A percentile compares a stretch with the other conserved stretches of the same genome.
Evolutionary conservation across 2,329 filamentous ascomycete genomes (phyloP).

Genomic region (Dendryphion nanum): DNA sequence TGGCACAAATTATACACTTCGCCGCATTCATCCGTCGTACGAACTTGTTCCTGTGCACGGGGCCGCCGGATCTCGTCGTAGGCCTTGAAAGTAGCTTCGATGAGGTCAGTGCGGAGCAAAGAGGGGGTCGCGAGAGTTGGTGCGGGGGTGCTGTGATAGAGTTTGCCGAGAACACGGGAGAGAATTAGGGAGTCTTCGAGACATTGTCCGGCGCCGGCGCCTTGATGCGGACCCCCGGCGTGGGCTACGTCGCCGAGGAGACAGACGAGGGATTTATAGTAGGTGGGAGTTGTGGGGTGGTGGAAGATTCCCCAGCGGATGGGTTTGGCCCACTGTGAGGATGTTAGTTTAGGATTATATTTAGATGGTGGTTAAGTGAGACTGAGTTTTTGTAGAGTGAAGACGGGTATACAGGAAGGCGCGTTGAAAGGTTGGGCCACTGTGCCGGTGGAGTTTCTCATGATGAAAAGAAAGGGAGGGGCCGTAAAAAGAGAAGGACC

Average conservation of each 20-base stretch:
- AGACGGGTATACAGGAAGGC: too few relatives aligned
- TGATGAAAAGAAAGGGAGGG: neutral
- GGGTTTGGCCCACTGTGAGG: slow-evolving; percentile 15
- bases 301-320: slow-evolving; percentile 25
- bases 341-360: too few relatives aligned
- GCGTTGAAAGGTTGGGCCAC: too few relatives aligned
- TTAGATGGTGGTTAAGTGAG: too few relatives aligned
- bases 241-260: slow-evolving; percentile 30
- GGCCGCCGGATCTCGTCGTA: slow-evolving; percentile 23
- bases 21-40: slow-evolving; percentile 11
- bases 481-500: too few relatives aligned
- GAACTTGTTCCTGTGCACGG: slow-evolving; percentile 22
- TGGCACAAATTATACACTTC: slow-evolving; percentile 14
- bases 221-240: slow-evolving; percentile 24
- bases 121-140: slow-evolving; percentile 1
- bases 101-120: slow-evolving; percentile 3
- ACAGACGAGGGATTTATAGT: slow-evolving; percentile 18
- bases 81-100: slow-evolving; percentile 18
- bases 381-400: too few relatives aligned
- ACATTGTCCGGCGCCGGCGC: slow-evolving; percentile 26
- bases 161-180: slow-evolving; percentile 15
- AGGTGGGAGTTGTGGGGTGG: slow-evolving; percentile 21
- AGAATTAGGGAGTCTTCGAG: slow-evolving; percentile 30
- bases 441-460: too few relatives aligned
- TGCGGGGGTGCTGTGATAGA: slow-evolving; percentile 2